phyloP scores from a whole-genome alignment of 1,139 yeast genomes.

The Zhuliangozyma blackwelliae region DNA sequence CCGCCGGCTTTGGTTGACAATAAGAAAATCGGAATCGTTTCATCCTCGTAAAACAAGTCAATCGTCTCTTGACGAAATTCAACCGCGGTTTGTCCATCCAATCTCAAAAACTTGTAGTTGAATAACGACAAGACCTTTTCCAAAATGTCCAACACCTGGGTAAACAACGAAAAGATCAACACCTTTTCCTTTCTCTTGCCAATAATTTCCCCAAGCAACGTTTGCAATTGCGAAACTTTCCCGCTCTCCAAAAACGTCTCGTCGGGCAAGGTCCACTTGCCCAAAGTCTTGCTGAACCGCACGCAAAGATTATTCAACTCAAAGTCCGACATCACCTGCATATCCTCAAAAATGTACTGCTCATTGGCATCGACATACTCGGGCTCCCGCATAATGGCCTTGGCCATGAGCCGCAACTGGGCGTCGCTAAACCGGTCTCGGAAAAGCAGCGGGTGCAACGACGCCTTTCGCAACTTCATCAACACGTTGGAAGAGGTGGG shows the following conservation, averaged over 20 bases:
- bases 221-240: slow-evolving; percentile 56
- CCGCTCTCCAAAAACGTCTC: slow-evolving; percentile 72
- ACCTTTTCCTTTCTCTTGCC: slow-evolving; percentile 69
- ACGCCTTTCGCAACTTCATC: slow-evolving; percentile 71
- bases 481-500: slow-evolving; percentile 51
- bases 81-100: slow-evolving; percentile 93
- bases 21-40: slow-evolving; percentile 76
- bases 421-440: slow-evolving; percentile 56
- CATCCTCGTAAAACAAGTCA: slow-evolving; percentile 82
- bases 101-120: slow-evolving; percentile 69
- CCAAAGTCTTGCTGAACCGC: slow-evolving; percentile 64
- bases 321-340: slow-evolving; percentile 93
- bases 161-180: slow-evolving; percentile 82
- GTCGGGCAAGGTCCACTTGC: slow-evolving; percentile 50
- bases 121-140: slow-evolving; percentile 68
- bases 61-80: slow-evolving; percentile 90
- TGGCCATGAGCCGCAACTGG: slow-evolving; percentile 61
- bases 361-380: slow-evolving; percentile 72
- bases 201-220: slow-evolving; percentile 58
- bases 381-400: slow-evolving; percentile 74
- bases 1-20: slow-evolving; percentile 97
- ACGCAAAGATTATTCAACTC: slow-evolving; percentile 76
- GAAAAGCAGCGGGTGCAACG: slow-evolving; percentile 71
- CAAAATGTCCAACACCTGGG: slow-evolving; percentile 84
- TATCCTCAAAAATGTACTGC: slow-evolving; percentile 78